phyloP scores from a whole-genome alignment of 1,139 yeast genomes.

The Candida pseudocylindracea region DNA sequence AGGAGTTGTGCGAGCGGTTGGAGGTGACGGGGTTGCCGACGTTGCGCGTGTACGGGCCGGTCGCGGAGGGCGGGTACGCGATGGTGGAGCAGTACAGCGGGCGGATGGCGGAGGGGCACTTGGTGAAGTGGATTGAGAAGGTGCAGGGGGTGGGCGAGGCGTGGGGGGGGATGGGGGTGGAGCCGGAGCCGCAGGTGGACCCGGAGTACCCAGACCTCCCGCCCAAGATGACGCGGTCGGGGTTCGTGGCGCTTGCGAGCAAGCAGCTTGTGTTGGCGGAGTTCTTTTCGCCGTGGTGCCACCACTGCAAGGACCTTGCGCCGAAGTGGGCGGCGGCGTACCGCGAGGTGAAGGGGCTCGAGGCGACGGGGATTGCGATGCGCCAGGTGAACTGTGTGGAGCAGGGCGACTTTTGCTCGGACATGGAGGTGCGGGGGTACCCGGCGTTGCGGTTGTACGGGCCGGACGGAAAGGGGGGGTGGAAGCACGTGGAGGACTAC shows the following conservation, averaged over 20 bases:
- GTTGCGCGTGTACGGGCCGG: constrained; percentile 1
- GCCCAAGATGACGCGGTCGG: neutral
- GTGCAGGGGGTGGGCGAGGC: no score
- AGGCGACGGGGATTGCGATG: constrained; percentile 24
- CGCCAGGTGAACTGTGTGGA: constrained; percentile 54
- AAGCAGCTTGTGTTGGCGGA: constrained; percentile 5
- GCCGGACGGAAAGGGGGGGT: constrained; percentile 9
- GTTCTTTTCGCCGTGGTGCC: constrained; percentile 49
- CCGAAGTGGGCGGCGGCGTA: constrained; percentile 33
- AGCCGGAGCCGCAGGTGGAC: no score
- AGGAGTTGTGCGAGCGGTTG: neutral
- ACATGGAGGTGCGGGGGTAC: constrained; percentile 30
- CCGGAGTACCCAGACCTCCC: neutral
- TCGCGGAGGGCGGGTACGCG: neutral
- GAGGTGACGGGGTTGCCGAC: neutral
- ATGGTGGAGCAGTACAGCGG: neutral
- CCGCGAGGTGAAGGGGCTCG: constrained; percentile 15
- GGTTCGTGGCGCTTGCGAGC: neutral
- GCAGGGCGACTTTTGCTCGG: constrained; percentile 47
- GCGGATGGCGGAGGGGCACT: no score
- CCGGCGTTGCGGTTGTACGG: constrained; percentile 43
- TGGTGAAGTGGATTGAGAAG: no score
- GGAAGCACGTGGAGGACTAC: constrained; percentile 1
- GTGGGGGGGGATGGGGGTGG: no score
- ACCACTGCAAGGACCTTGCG: constrained; percentile 43